Evolutionary conservation across 257 asterid species (phyloP).

Genomic region (Agastache rugosa): DNA sequence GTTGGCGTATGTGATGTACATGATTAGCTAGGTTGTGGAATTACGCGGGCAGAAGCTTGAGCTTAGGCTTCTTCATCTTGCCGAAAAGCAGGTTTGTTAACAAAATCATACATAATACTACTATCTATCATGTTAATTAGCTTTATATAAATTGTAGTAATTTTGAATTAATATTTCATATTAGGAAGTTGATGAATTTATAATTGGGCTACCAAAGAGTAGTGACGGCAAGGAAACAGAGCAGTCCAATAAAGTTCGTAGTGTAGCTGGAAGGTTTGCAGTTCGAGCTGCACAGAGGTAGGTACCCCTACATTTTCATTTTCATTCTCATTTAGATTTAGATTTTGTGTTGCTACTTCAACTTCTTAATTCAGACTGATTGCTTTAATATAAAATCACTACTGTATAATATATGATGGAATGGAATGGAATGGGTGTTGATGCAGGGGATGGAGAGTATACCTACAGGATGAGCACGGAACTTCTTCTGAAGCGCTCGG

Average conservation of each 20-base stretch:
- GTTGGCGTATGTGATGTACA: no score
- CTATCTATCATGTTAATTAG: background rate
- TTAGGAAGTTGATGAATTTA: constrained; percentile 95
- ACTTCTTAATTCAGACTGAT: no score
- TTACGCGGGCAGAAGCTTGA: constrained; percentile 86
- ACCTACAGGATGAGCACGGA: constrained; percentile 92
- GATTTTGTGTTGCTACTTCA: no score
- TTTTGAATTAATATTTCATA: constrained; percentile 1
- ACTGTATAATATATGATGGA: no score
- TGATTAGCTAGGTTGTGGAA: constrained; percentile 62
- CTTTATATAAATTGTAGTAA: background rate
- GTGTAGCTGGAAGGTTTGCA: constrained; percentile 90
- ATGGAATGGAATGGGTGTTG: background rate
- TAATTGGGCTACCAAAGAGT: constrained; percentile 83
- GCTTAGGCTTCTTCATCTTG: constrained; percentile 77
- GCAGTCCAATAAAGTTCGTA: constrained; percentile 90
- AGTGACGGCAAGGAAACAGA: constrained; percentile 79
- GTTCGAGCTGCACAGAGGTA: constrained; percentile 85
- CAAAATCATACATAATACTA: background rate
- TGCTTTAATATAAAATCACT: no score
- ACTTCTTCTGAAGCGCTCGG: constrained; percentile 75
- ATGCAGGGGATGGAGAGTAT: constrained; percentile 93
- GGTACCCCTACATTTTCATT: background rate
- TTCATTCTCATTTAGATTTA: no score
- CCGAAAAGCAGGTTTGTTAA: constrained; percentile 63